Percentiles rank a stretch among this genome's conserved stretches.
These are phyloP conservation scores for Pestalotiopsis sp. DNA, from an alignment of 2,329 filamentous ascomycete genomes.

Conservation along the genomic window DNA sequence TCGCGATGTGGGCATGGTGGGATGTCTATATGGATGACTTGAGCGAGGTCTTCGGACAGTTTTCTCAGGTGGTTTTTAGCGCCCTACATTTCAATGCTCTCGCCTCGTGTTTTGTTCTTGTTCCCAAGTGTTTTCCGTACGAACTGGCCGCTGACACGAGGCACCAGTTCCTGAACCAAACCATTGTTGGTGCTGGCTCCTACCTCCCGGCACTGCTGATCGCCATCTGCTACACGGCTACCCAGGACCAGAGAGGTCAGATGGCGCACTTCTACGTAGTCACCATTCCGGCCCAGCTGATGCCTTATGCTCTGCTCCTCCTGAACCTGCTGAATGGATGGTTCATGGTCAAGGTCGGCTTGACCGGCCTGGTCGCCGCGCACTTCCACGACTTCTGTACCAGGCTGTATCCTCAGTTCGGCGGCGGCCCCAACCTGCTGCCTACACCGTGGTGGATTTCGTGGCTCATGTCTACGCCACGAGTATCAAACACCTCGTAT, in stretches of 20 bases:
- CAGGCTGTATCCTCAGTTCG: slow-evolving; percentile 85
- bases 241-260: slow-evolving; percentile 80
- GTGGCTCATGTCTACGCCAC: slow-evolving; percentile 61
- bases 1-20: slow-evolving; percentile 76
- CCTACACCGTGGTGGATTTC: slow-evolving; percentile 74
- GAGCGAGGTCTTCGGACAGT: slow-evolving; percentile 58
- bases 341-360: slow-evolving; percentile 60
- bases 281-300: slow-evolving; percentile 78
- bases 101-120: slow-evolving; percentile 18
- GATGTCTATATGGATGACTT: slow-evolving; percentile 73
- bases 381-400: slow-evolving; percentile 92
- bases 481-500: slow-evolving; percentile 54
- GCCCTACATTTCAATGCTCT: slow-evolving; percentile 57
- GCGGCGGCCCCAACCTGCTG: slow-evolving; percentile 78
- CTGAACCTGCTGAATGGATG: slow-evolving; percentile 71
- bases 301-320: slow-evolving; percentile 80
- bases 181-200: slow-evolving; percentile 51
- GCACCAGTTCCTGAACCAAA: slow-evolving; percentile 52
- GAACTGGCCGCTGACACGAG: slow-evolving; percentile 25
- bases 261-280: slow-evolving; percentile 82
- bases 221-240: slow-evolving; percentile 81
- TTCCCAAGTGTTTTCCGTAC: slow-evolving; percentile 15
- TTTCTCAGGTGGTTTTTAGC: slow-evolving; percentile 62
- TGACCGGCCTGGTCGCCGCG: slow-evolving; percentile 81
- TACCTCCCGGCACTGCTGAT: slow-evolving; percentile 72